phyloP scores from a whole-genome alignment of 116 monocot genomes.

The Zostera marina region DNA sequence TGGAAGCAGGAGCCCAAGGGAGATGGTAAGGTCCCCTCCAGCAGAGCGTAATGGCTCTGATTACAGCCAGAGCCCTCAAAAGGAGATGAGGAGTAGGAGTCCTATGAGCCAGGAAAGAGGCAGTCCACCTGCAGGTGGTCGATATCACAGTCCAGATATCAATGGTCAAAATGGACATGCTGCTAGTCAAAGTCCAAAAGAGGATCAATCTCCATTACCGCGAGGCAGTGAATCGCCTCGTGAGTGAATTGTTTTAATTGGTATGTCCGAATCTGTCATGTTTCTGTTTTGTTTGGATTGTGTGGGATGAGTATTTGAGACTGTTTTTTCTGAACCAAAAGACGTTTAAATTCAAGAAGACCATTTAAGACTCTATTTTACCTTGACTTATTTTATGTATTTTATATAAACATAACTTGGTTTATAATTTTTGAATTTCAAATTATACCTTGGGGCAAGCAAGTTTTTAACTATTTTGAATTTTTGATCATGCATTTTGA shows the following conservation, averaged over 20 bases:
- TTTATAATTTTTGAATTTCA: too few species aligned
- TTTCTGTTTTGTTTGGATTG: too few species aligned
- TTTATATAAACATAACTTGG: too few species aligned
- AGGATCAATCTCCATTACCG: neutral
- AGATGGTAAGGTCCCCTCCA: conserved; percentile 7
- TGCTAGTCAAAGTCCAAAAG: neutral
- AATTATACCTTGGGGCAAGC: too few species aligned
- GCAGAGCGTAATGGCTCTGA: conserved; percentile 47
- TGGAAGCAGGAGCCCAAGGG: neutral
- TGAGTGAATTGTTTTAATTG: neutral
- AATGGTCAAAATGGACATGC: neutral
- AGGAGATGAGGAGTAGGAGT: conserved; percentile 43
- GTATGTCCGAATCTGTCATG: neutral
- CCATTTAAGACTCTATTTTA: too few species aligned
- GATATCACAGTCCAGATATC: neutral
- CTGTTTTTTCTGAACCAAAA: too few species aligned
- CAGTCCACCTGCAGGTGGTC: conserved; percentile 10
- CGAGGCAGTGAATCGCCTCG: neutral
- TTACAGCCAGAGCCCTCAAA: conserved; percentile 45
- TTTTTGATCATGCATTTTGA: too few species aligned
- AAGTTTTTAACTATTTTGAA: too few species aligned
- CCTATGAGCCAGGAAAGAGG: conserved; percentile 16
- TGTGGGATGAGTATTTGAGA: too few species aligned
- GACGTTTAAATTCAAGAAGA: too few species aligned
- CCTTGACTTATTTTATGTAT: too few species aligned